Base-by-base conservation (phyloP, 805 yeast genomes). In the Candida andamanensis region DNA sequence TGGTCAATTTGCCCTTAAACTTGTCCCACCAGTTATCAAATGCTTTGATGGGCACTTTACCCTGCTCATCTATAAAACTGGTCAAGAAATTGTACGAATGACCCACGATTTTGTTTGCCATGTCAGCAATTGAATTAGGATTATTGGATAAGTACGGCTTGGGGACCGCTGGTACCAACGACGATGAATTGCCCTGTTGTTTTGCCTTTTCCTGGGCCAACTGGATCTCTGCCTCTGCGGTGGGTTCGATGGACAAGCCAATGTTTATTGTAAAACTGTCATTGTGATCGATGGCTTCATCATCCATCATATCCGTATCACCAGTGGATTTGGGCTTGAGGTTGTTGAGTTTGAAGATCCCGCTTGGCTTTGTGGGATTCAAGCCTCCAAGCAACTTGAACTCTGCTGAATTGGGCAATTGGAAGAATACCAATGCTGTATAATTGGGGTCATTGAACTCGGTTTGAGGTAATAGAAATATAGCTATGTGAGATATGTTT, bases 21-120 rank as follows among this genome's bases (percentile, higher is more conserved):
- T 86, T 89, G 42, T 72, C 79, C 98, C 98, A 85, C 98, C 98
- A 90, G 24, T 74, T 80, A 52, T 90, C 94, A 48, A 90, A 90
- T 26, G 78, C 82, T 49, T 80, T 84, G 50, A 90, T 84, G 3
- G 89, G 82, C 3, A 90, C 96, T 45, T 78, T 85, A 2, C 95
- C 95, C 15, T 73, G 66, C 4, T 63, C 54, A 49, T 86, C 95
- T 6, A 86, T 72, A 52, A 89, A 90, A n/a, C 97, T 85, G 2
- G 94, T 78, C 29, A 90, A 58, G 52, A 74, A 92, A 52, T 92
- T 89, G 59, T 90, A 92, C 2, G 97, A 97, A 56, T 92, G 86
- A 23, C 79, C 79, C 14, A 92, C 94, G 36, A 92, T 86, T 52
- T 84, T 85, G 40, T 83, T 85, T 2, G 97, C 96, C 36, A 90